phyloP scores from a whole-genome alignment of 305 asterid species.

The Stenogyne calaminthoides region DNA sequence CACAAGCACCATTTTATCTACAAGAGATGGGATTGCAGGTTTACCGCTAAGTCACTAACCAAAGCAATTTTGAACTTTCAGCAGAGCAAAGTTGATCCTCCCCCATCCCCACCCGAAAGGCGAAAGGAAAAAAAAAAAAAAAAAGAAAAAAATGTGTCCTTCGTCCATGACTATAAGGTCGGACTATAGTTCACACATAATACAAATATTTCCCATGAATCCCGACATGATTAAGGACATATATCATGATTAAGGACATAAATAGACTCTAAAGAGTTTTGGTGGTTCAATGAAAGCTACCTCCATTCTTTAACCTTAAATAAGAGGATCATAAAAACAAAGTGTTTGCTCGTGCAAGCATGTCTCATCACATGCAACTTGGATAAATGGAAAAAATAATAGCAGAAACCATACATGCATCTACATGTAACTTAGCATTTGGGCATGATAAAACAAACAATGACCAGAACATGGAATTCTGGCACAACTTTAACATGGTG shows the following conservation, averaged over 20 bases:
- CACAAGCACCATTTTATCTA: no score
- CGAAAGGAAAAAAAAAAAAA: no score
- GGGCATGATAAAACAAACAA: not conserved
- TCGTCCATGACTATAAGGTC: not conserved
- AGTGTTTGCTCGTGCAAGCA: constrained; percentile 6
- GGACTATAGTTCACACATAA: not conserved
- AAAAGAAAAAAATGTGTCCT: not conserved
- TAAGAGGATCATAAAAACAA: not conserved
- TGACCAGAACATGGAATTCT: not conserved
- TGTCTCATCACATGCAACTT: constrained; percentile 10
- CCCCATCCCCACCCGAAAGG: no score
- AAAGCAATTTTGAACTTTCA: no score
- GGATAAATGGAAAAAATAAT: constrained; percentile 10
- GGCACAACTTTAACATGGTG: not conserved
- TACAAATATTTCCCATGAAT: not conserved
- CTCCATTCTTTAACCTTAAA: not conserved
- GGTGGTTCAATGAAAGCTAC: not conserved
- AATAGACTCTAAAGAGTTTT: not conserved
- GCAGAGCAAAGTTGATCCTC: no score
- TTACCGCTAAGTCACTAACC: no score
- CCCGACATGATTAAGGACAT: not conserved
- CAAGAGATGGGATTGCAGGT: no score
- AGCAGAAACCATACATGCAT: not conserved
- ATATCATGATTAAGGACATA: not conserved
- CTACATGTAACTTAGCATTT: not conserved